A percentile compares a stretch with the other conserved stretches of the same genome.
Evolutionary conservation across 2,329 filamentous ascomycete genomes (phyloP).

Genomic region (Nothophoma quercina): DNA sequence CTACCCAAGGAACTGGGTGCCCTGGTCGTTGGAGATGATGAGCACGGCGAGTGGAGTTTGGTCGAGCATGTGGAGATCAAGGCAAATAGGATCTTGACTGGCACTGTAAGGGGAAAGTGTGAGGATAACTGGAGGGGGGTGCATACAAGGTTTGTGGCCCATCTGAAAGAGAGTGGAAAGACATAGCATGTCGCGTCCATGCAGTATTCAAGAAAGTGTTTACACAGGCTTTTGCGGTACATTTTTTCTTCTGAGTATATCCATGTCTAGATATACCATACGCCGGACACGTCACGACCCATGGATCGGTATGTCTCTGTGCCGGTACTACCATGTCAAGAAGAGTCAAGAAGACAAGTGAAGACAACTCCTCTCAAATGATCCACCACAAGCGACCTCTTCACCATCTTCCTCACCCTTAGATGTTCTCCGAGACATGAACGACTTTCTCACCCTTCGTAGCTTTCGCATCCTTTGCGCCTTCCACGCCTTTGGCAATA

Average conservation of each 20-base stretch:
- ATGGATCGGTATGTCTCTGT: too few relatives aligned
- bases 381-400: too few relatives aligned
- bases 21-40: slow-evolving; percentile 1
- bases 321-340: too few relatives aligned
- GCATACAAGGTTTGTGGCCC: slow-evolving; percentile 40
- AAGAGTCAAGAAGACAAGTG: too few relatives aligned
- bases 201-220: too few relatives aligned
- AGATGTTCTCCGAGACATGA: too few relatives aligned
- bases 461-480: neutral
- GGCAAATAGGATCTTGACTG: slow-evolving; percentile 42
- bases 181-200: neutral
- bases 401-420: too few relatives aligned
- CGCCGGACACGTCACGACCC: too few relatives aligned
- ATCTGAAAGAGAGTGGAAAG: slow-evolving; percentile 25
- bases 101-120: slow-evolving; percentile 48
- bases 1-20: slow-evolving; percentile 21
- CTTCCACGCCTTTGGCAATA: neutral
- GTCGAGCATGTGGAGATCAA: slow-evolving; percentile 49
- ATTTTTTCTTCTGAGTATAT: too few relatives aligned
- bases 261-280: too few relatives aligned
- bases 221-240: too few relatives aligned
- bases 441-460: neutral
- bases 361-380: too few relatives aligned
- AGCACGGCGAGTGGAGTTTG: slow-evolving; percentile 39
- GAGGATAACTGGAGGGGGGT: slow-evolving; percentile 46